A percentile compares a stretch with the other conserved stretches of the same genome.
Evolutionary conservation across 164 flowering plant genomes (phyloP).

Genomic region (Aristolochia fimbriata): DNA sequence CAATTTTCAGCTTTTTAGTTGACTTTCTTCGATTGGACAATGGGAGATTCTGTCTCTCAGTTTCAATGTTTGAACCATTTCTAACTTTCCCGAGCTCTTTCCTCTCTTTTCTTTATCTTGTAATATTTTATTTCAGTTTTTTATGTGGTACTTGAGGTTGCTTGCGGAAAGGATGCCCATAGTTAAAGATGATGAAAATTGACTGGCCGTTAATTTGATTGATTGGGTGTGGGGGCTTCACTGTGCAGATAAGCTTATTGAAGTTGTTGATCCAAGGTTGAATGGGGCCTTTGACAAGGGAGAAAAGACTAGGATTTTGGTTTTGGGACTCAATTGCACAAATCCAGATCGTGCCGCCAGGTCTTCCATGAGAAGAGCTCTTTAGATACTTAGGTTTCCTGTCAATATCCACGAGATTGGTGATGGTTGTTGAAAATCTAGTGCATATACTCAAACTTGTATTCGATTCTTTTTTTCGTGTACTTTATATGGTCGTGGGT

Average conservation of each 20-base stretch:
- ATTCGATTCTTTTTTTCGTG: too few species aligned
- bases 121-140: too few species aligned
- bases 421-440: too few species aligned
- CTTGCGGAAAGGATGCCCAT: conserved; percentile 90
- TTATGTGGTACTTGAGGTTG: conserved; percentile 83
- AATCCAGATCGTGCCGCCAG: conserved; percentile 62
- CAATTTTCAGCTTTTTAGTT: too few species aligned
- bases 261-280: conserved; percentile 63
- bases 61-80: too few species aligned
- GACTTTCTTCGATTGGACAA: too few species aligned
- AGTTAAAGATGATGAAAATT: conserved; percentile 37
- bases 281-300: conserved; percentile 48
- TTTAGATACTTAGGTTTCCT: conserved; percentile 73
- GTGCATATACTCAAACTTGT: too few species aligned
- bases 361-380: conserved; percentile 75
- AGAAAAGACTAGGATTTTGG: conserved; percentile 63
- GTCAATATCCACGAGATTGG: conserved; percentile 53
- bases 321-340: conserved; percentile 76
- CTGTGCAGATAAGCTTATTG: conserved; percentile 48
- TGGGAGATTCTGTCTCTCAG: too few species aligned
- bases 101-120: too few species aligned
- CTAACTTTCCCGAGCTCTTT: too few species aligned
- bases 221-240: conserved; percentile 84
- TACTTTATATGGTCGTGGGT: too few species aligned
- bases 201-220: conserved; percentile 60